Percentiles rank a stretch among this genome's conserved stretches.
These are phyloP conservation scores for Sphaerulina populicola DNA, from an alignment of 2,329 filamentous ascomycete species.

Conservation along the genomic window DNA sequence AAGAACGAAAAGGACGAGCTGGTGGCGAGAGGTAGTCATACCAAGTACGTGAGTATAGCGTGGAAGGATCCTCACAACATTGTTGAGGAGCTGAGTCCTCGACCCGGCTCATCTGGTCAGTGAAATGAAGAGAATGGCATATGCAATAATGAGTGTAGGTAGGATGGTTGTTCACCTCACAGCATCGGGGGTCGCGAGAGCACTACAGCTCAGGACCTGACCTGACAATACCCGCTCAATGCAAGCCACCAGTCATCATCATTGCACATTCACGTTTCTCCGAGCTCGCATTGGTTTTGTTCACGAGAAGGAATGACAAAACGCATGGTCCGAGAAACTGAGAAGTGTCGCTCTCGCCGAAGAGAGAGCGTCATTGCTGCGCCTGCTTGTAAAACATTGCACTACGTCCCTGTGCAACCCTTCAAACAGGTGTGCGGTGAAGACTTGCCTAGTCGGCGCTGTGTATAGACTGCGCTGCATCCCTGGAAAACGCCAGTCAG, in stretches of 20 bases:
- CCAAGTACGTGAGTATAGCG: slow-evolving; percentile 50
- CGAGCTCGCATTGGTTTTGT: background rate
- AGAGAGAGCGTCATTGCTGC: background rate
- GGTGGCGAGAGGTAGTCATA: slow-evolving; percentile 59
- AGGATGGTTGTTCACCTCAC: too few relatives aligned
- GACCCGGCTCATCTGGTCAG: background rate
- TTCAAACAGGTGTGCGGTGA: background rate
- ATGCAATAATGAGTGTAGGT: background rate
- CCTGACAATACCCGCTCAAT: background rate
- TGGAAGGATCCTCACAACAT: slow-evolving; percentile 58
- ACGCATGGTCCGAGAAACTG: background rate
- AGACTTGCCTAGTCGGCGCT: background rate
- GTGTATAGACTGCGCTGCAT: background rate
- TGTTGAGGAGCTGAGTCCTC: slow-evolving; percentile 47
- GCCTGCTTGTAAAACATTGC: background rate
- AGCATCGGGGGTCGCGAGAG: too few relatives aligned
- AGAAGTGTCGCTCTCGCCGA: background rate
- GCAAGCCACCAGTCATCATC: background rate
- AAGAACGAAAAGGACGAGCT: slow-evolving; percentile 51
- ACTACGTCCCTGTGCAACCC: background rate
- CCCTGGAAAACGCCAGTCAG: background rate
- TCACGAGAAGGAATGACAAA: background rate
- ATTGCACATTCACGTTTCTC: background rate
- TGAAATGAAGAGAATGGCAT: background rate
- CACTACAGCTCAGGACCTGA: background rate